Base-by-base conservation (phyloP, 371 early-diverging fungal species). In the Zychaea mexicana region DNA sequence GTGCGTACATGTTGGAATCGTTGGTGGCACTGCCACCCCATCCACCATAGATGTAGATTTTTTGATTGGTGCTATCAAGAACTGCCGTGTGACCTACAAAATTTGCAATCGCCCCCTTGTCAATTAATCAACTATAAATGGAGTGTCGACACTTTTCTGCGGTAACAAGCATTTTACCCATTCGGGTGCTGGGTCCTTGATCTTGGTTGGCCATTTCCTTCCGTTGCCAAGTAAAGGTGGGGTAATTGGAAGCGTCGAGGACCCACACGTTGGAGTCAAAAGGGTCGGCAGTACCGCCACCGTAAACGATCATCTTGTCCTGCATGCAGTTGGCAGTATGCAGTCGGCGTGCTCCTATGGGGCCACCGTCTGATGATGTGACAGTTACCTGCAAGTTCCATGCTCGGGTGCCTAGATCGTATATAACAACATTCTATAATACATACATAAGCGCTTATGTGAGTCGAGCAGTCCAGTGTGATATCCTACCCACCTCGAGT, bases 251-350 rank as follows among this genome's bases (percentile, higher is more conserved):
- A 17, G 70, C 77, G 56, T 82, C 76, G 3, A 82, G 62, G 22
- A 82, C 47, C 79, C 80, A 82, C 12, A 82, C 73, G 64, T 77
- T 73, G 0, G 72, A 70, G 62, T 82, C 82, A 30, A 64, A 65
- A 0, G 82, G 76, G 22, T 68, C 67, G 2, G 59, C 71, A 1
- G 76, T 78, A 26, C 82, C 82, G 21, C 82, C 82, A 24, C 82
- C 82, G 56, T 72, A 82, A 17, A 82, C 68, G 39, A 82, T 57
- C 74, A 79, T 79, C 12, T 66, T 67, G 36, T 79, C 72, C 38
- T 76, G 60, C 26, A 82, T 13, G 47, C 82, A 82, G 22, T 66
- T 82, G 1, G 79, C 76, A 0, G 82, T 77, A 31, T 79, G 82
- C 12, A 79, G 30, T 60, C 75, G 60, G 39, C 82, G 70, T 54